These are phyloP conservation scores for Eragrostis nindensis DNA, from an alignment of 176 grass and related monocot species.

Conservation along the genomic window DNA sequence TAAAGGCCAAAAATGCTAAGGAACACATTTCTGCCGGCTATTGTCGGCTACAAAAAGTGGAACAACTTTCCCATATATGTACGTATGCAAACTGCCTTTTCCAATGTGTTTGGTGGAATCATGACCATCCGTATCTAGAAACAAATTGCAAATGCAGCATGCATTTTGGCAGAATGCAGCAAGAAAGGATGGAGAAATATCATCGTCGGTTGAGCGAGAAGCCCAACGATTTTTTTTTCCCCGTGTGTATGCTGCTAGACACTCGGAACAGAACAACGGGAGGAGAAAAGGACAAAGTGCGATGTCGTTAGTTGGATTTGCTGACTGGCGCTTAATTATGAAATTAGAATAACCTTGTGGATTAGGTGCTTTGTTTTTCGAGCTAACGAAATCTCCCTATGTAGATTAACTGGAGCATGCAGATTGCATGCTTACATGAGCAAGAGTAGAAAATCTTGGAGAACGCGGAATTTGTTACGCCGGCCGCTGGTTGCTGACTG, in stretches of 20 bases:
- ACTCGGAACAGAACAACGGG: neutral
- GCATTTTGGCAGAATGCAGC: neutral
- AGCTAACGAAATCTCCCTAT: neutral
- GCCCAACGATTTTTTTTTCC: neutral
- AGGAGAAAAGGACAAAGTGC: neutral
- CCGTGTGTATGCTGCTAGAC: neutral
- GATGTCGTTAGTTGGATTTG: constrained; percentile 28
- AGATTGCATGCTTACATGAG: neutral
- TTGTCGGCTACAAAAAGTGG: constrained; percentile 11
- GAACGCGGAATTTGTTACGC: neutral
- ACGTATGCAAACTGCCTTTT: neutral
- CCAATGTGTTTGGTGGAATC: neutral
- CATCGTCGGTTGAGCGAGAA: neutral
- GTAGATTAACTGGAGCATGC: constrained; percentile 1
- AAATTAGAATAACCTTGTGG: constrained; percentile 18
- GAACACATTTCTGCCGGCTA: constrained; percentile 31
- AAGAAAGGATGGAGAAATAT: neutral
- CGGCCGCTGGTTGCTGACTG: neutral
- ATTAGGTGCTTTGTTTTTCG: constrained; percentile 10
- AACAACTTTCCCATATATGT: neutral
- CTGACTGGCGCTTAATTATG: neutral
- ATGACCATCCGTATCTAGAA: neutral
- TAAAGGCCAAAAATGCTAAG: neutral
- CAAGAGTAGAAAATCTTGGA: neutral
- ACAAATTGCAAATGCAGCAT: neutral